Evolutionary conservation across 2,329 filamentous ascomycete genomes (phyloP).

Genomic region (Cladosporium phlei): DNA sequence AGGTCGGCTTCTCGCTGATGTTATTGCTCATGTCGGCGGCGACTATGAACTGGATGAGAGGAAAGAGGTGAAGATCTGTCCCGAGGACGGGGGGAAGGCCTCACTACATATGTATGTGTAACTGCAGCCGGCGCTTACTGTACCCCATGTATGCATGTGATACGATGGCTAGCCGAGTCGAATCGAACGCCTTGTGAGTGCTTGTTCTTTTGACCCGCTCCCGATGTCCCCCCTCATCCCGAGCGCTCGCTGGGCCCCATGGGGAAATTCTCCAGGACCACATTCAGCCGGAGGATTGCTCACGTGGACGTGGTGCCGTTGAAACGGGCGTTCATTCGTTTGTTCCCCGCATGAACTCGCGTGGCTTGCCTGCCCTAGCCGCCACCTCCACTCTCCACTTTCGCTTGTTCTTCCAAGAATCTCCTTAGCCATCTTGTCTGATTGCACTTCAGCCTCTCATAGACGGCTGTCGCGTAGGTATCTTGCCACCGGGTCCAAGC

Average conservation of each 20-base stretch:
- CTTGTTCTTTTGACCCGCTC: not conserved
- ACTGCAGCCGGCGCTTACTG: not conserved
- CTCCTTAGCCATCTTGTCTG: no score
- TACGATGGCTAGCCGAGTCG: not conserved
- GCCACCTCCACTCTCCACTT: no score
- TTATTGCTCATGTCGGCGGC: conserved; percentile 7
- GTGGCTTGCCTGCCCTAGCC: not conserved
- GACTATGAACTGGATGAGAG: conserved; percentile 15
- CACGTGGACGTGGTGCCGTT: not conserved
- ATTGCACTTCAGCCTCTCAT: no score
- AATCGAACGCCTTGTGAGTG: not conserved
- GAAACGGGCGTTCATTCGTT: conserved; percentile 3
- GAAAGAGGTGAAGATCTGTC: not conserved
- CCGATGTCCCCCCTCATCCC: conserved; percentile 4
- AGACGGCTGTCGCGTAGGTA: no score
- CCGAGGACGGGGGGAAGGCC: not conserved
- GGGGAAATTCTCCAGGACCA: not conserved
- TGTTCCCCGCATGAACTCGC: conserved; percentile 5
- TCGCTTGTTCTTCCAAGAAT: no score
- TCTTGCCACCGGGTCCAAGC: no score
- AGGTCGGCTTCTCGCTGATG: conserved; percentile 12
- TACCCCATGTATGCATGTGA: not conserved
- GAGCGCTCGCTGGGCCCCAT: not conserved
- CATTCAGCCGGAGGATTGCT: not conserved
- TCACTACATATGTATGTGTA: not conserved